A percentile compares a stretch with the other conserved stretches of the same genome.
Conservation (phyloP, 164 flowering plant genomes). For the Macadamia integrifolia region DNA sequence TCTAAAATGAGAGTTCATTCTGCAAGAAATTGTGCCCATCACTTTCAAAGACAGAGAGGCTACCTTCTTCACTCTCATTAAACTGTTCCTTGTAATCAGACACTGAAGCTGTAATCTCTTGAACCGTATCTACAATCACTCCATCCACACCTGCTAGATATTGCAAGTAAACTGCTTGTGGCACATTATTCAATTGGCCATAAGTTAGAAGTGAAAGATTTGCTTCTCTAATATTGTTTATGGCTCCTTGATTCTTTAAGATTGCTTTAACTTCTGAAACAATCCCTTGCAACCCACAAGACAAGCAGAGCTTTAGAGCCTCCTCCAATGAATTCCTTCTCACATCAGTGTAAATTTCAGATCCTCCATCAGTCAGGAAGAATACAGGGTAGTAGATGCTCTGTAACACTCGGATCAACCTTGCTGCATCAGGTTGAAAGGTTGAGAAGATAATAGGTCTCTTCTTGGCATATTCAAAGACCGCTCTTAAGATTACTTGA, state of each 20-base stretch:
- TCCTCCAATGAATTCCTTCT: slow-evolving; percentile 41
- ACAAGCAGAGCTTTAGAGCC: slow-evolving; percentile 66
- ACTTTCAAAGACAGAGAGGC: slow-evolving; percentile 9
- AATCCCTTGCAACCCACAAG: slow-evolving; percentile 71
- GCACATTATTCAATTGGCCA: slow-evolving; percentile 80
- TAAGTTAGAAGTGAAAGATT: slow-evolving; percentile 73
- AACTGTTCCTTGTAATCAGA: slow-evolving; percentile 37
- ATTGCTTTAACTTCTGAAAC: slow-evolving; percentile 77
- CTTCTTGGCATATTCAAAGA: slow-evolving; percentile 49
- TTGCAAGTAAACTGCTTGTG: slow-evolving; percentile 91
- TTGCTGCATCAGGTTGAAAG: slow-evolving; percentile 90
- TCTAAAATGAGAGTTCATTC: slow-evolving; percentile 50
- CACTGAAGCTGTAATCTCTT: slow-evolving; percentile 68
- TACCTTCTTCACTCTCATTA: slow-evolving; percentile 15
- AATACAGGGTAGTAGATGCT: slow-evolving; percentile 60
- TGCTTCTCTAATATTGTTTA: slow-evolving; percentile 62
- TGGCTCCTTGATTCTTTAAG: slow-evolving; percentile 65
- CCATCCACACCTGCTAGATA: slow-evolving; percentile 88
- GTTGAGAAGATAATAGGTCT: slow-evolving; percentile 79
- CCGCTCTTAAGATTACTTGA: slow-evolving; percentile 55
- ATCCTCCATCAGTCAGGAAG: slow-evolving; percentile 89
- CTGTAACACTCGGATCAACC: slow-evolving; percentile 62
- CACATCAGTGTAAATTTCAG: slow-evolving; percentile 50
- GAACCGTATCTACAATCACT: slow-evolving; percentile 80
- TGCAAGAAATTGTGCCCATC: slow-evolving; percentile 48